phyloP scores from a whole-genome alignment of 257 asterid species.

The Nicotiana tomentosiformis region DNA sequence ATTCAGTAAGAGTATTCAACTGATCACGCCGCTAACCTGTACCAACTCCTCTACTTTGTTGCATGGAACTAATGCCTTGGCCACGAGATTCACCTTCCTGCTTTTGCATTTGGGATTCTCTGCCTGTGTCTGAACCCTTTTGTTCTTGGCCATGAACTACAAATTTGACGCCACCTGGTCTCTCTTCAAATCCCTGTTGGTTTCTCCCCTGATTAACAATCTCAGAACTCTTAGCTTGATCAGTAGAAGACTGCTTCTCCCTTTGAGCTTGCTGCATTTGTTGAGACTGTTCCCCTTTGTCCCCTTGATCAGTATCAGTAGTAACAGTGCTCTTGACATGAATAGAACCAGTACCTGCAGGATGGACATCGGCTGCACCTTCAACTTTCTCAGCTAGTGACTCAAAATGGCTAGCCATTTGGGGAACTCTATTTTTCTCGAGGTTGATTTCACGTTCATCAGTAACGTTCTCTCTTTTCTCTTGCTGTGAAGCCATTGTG shows the following conservation, averaged over 20 bases:
- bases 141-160: constrained; percentile 8
- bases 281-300: neutral
- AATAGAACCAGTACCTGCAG: neutral
- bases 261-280: neutral
- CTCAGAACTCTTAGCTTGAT: neutral
- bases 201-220: neutral
- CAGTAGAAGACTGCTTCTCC: neutral
- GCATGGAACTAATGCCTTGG: neutral
- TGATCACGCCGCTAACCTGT: no score
- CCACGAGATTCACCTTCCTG: neutral
- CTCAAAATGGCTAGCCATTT: constrained; percentile 49
- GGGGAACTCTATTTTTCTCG: constrained; percentile 50
- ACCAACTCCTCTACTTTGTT: neutral
- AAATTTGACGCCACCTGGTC: constrained; percentile 19
- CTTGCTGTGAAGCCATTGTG: constrained; percentile 43
- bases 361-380: neutral
- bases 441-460: constrained; percentile 26
- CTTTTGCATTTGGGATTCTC: neutral
- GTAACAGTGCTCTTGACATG: neutral
- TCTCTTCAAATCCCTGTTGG: constrained; percentile 4
- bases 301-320: neutral
- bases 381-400: constrained; percentile 31
- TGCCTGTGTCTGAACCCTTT: neutral
- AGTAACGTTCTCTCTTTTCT: constrained; percentile 31
- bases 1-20: no score